A percentile compares a stretch with the other conserved stretches of the same genome.
phyloP scores from a whole-genome alignment of 768 basidiomycete genomes.

The Trametes maxima region DNA sequence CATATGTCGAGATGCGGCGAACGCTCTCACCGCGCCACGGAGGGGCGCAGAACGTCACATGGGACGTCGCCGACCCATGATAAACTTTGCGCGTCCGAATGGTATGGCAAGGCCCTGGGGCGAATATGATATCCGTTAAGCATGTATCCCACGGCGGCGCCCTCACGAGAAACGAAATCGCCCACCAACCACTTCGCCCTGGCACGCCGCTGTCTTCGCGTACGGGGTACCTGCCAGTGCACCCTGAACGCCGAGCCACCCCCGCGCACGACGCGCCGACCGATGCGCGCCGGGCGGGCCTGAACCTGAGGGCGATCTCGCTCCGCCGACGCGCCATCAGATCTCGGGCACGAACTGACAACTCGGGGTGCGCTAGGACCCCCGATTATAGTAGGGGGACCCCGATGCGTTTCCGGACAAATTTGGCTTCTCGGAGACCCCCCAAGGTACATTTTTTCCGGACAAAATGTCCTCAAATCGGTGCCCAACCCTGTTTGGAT shows the following conservation, averaged over 20 bases:
- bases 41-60: too few relatives aligned
- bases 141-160: background rate
- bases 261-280: background rate
- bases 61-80: background rate
- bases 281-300: too few relatives aligned
- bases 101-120: background rate
- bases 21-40: too few relatives aligned
- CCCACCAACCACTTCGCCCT: background rate
- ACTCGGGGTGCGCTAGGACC: background rate
- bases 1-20: too few relatives aligned
- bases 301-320: constrained; percentile 6
- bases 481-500: too few relatives aligned
- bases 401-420: too few relatives aligned
- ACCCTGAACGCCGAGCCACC: background rate
- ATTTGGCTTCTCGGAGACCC: too few relatives aligned
- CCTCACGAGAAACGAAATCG: background rate
- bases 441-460: too few relatives aligned
- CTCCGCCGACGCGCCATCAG: background rate
- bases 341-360: background rate
- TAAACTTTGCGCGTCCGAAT: background rate
- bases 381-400: too few relatives aligned
- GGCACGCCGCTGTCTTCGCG: background rate
- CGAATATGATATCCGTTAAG: constrained; percentile 1
- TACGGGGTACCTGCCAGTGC: too few relatives aligned
- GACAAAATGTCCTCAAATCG: too few relatives aligned